Conservation (phyloP, 805 yeast genomes). For the Suhomyces prunicola region DNA sequence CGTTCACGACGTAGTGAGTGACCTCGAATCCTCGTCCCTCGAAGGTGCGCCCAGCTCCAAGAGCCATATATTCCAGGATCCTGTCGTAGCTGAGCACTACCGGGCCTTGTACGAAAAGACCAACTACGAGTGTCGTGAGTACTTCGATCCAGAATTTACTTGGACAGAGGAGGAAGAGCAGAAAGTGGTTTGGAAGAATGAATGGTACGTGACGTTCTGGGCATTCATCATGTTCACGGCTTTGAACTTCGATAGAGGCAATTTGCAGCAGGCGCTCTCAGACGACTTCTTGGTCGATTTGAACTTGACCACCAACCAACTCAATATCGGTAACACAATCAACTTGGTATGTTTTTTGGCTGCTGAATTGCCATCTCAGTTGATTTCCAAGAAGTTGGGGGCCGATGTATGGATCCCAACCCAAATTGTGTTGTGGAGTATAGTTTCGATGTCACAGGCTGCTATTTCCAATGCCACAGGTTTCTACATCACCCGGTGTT, state of each 20-base stretch:
- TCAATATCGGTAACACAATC: conserved; percentile 21
- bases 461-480: conserved; percentile 15
- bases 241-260: conserved; percentile 24
- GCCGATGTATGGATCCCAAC: conserved; percentile 25
- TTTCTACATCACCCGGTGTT: conserved; percentile 20
- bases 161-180: conserved; percentile 24
- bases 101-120: conserved; percentile 43
- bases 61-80: conserved; percentile 28
- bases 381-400: conserved; percentile 23
- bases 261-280: conserved; percentile 22
- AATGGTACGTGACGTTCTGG: conserved; percentile 21
- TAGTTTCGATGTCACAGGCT: conserved; percentile 20
- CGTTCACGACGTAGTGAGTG: background rate
- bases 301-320: conserved; percentile 20
- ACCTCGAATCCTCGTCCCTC: background rate
- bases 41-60: background rate
- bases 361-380: conserved; percentile 26
- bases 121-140: conserved; percentile 52
- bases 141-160: conserved; percentile 55
- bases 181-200: conserved; percentile 17
- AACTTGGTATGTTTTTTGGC: conserved; percentile 19
- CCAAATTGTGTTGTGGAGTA: conserved; percentile 22
- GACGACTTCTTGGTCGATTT: conserved; percentile 21
- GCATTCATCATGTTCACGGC: conserved; percentile 22
- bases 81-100: conserved; percentile 46